Conservation (phyloP, 306 rosid genomes). For the Inga leiocalycina region DNA sequence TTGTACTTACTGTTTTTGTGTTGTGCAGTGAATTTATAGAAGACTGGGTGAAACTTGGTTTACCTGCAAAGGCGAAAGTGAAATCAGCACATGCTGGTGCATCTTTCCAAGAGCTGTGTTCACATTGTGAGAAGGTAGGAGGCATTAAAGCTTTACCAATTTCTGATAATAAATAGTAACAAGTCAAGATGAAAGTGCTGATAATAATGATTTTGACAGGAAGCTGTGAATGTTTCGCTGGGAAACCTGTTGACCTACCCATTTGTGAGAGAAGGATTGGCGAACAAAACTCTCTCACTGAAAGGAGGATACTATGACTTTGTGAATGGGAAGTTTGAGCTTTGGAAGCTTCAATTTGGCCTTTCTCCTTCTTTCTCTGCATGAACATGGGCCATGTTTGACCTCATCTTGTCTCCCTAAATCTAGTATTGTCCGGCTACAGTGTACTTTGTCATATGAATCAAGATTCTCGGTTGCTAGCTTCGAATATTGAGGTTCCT, state of each 20-base stretch:
- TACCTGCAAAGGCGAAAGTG: slow-evolving; percentile 84
- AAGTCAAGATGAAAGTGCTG: neutral
- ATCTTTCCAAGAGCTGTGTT: slow-evolving; percentile 57
- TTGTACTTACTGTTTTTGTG: neutral
- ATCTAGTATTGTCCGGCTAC: slow-evolving; percentile 41
- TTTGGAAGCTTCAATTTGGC: slow-evolving; percentile 87
- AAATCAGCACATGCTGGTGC: slow-evolving; percentile 41
- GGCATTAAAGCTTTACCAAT: slow-evolving; percentile 10
- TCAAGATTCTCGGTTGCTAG: slow-evolving; percentile 21
- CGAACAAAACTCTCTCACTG: slow-evolving; percentile 74
- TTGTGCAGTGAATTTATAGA: slow-evolving; percentile 80
- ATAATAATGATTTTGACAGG: slow-evolving; percentile 52
- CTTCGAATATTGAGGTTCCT: neutral
- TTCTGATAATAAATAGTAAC: neutral
- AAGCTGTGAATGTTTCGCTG: slow-evolving; percentile 81
- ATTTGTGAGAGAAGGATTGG: slow-evolving; percentile 89
- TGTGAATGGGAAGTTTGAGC: slow-evolving; percentile 82
- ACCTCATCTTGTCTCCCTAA: slow-evolving; percentile 50
- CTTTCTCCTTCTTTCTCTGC: slow-evolving; percentile 75
- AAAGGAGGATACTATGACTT: slow-evolving; percentile 95
- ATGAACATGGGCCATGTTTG: slow-evolving; percentile 65
- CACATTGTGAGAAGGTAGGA: slow-evolving; percentile 80
- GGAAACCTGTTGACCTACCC: slow-evolving; percentile 93
- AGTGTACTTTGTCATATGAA: slow-evolving; percentile 35
- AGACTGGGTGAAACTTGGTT: slow-evolving; percentile 81